A percentile compares a stretch with the other conserved stretches of the same genome.
Evolutionary conservation across 805 yeast species (phyloP).

Genomic region (Candida orba): DNA sequence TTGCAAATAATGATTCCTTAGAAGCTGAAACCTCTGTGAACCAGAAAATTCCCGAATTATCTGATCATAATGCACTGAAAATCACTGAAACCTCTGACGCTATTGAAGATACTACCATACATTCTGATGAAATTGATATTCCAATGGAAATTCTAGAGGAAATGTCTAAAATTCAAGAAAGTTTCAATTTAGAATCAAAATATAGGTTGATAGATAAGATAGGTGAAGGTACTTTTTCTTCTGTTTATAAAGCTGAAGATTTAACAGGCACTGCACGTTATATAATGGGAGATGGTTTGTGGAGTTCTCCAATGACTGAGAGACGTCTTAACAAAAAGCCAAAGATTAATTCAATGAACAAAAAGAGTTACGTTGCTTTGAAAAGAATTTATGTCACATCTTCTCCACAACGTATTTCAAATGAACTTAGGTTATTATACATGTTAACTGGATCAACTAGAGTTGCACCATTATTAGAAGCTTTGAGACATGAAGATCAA

Average conservation of each 20-base stretch:
- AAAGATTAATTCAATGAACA: conserved; percentile 12
- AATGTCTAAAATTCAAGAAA: conserved; percentile 43
- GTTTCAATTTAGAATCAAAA: conserved; percentile 39
- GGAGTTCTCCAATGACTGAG: conserved; percentile 25
- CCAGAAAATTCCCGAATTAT: too few species aligned
- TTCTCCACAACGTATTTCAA: conserved; percentile 84
- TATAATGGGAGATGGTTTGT: conserved; percentile 27
- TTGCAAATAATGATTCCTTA: too few species aligned
- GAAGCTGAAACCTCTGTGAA: too few species aligned
- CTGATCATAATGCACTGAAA: too few species aligned
- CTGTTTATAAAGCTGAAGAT: conserved; percentile 71
- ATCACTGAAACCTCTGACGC: neutral
- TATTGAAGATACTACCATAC: conserved; percentile 9
- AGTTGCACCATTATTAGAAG: conserved; percentile 88
- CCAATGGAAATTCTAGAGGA: conserved; percentile 50
- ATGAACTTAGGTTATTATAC: conserved; percentile 76
- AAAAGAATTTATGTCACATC: conserved; percentile 93
- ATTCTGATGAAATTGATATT: conserved; percentile 36
- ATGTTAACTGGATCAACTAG: conserved; percentile 58
- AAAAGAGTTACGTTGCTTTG: conserved; percentile 59
- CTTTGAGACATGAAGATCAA: conserved; percentile 81
- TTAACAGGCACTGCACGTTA: conserved; percentile 26
- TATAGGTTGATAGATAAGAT: conserved; percentile 34
- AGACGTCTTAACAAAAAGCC: conserved; percentile 29
- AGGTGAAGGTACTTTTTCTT: conserved; percentile 89